Evolutionary conservation across 495 filamentous ascomycete genomes (phyloP), one percentile per base, ranked within the genome.

Genomic region (Tuber indicum): DNA sequence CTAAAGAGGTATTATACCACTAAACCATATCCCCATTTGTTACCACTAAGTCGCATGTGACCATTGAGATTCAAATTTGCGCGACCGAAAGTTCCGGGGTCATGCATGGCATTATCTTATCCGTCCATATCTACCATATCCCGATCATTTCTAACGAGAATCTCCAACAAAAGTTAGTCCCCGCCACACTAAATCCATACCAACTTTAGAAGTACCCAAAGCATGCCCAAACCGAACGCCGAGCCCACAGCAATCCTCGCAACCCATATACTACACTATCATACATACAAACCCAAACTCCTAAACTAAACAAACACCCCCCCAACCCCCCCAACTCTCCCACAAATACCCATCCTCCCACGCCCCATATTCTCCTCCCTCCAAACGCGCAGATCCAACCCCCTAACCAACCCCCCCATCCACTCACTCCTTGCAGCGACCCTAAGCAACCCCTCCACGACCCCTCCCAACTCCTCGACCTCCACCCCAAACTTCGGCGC

Each of bases 1-100:
- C 83, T 84, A 84, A 84, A 84, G 81, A 84, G 81, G 83, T 81
- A 81, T 84, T 84, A 84, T 84, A 82, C 83, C 83, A 84, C 83
- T 84, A 84, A 83, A 83, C 82, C 82, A 83, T 77, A 78, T 76
- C 78, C 76, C 81, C 78, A 69, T 69, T 76, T 66, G 58, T 66
- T 32, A 32, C n/a, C 2, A 3, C 1, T 66, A 16, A 10, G 3
- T 2, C 23, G 3, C 58, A 3, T 17, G 26, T 66, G 26, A 32
- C 10, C 58, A 66, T 66, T 32, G n/a, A 66, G 32, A 32, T 32
- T 16, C 26, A 32, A 66, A 66, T 66, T 66, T 12, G 12, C 58
- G n/a, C 3, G 9, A n/a, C 23, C 23, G 2, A 1, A 23, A 58
- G n/a, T 21, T 9, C 47, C 47, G 0, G 9, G 23, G 47, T 8